Evolutionary conservation across 352 stramenopile genomes (phyloP), one percentile per base, ranked within the genome.

Genomic region (Globisporangium camurandrum): DNA sequence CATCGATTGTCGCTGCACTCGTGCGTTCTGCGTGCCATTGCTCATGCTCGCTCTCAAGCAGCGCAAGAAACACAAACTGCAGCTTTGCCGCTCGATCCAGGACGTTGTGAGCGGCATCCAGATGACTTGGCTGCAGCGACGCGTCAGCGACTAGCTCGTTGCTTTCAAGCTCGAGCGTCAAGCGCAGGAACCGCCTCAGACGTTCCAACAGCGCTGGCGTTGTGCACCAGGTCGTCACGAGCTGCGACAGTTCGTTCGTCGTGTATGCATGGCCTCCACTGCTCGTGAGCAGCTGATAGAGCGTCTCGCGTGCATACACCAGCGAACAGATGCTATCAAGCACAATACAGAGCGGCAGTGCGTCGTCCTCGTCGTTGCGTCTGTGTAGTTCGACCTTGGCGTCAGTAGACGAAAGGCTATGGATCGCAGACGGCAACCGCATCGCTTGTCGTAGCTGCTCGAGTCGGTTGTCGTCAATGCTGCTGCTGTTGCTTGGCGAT

Each of bases 251-350:
- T 16, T 11, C n/a, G n/a, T n/a, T n/a, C n/a, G n/a, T n/a, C n/a
- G n/a, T n/a, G n/a, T n/a, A n/a, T n/a, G n/a, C n/a, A n/a, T n/a
- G n/a, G n/a, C n/a, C n/a, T n/a, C n/a, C n/a, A n/a, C n/a, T n/a
- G 1, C 26, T 46, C 24, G 51, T 44, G 11, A 82, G 40, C 12
- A 76, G 40, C 23, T 64, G 58, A 11, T 43, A 52, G 6, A 79
- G 51, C 2, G 45, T 34, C 28, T 67, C 55, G 9, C 66, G 61
- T 6, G 65, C 47, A 38, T 78, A 79, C 12, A 51, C 27, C 22
- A 76, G 37, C 17, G 56, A 56, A 22, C 76, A 4, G 16, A 56
- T 51, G 19, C 51, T 51, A 42, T 79, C 66, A 20, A 66, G 48
- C 7, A 49, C 34, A 20, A 70, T 24, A 3, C 60, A 50, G n/a